A percentile compares a stretch with the other conserved stretches of the same genome.
Evolutionary conservation across 2,329 filamentous ascomycete species (phyloP).

Genomic region (Sporothrix protearum): DNA sequence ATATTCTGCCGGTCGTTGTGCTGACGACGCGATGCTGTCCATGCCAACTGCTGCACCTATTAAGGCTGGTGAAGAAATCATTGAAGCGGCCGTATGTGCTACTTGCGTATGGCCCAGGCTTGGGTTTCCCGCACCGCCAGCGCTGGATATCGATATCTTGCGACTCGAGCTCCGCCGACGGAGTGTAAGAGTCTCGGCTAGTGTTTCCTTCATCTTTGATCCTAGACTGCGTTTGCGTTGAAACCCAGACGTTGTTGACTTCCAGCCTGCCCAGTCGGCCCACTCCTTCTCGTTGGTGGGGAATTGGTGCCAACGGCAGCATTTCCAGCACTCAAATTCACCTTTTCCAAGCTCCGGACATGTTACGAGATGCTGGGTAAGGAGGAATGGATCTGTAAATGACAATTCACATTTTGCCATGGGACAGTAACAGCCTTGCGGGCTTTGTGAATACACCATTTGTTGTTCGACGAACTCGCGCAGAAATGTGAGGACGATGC

Average conservation of each 20-base stretch:
- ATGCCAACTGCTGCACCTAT: background rate
- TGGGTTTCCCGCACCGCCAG: background rate
- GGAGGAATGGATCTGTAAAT: constrained; percentile 30
- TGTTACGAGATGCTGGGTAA: constrained; percentile 33
- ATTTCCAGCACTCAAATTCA: constrained; percentile 34
- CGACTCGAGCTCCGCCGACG: constrained; percentile 16
- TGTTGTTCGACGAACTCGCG: constrained; percentile 32
- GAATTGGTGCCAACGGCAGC: constrained; percentile 32
- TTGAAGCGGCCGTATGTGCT: background rate
- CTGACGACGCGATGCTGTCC: background rate
- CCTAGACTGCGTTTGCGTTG: constrained; percentile 32
- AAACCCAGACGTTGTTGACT: constrained; percentile 25
- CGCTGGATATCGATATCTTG: background rate
- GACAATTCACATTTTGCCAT: constrained; percentile 32
- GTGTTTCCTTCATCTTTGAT: constrained; percentile 31
- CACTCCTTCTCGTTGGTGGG: constrained; percentile 35
- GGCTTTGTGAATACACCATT: constrained; percentile 25
- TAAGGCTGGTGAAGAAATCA: background rate
- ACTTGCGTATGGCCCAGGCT: background rate
- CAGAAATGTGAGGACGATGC: constrained; percentile 34
- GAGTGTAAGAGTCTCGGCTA: constrained; percentile 24
- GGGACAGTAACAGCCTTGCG: constrained; percentile 32
- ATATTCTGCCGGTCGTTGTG: background rate
- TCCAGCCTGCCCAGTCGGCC: constrained; percentile 33
- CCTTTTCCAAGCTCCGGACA: constrained; percentile 32